Evolutionary conservation across 2,329 filamentous ascomycete genomes (phyloP), one percentile per base, ranked within the genome.

Genomic region (Tolypocladium ovalisporum): DNA sequence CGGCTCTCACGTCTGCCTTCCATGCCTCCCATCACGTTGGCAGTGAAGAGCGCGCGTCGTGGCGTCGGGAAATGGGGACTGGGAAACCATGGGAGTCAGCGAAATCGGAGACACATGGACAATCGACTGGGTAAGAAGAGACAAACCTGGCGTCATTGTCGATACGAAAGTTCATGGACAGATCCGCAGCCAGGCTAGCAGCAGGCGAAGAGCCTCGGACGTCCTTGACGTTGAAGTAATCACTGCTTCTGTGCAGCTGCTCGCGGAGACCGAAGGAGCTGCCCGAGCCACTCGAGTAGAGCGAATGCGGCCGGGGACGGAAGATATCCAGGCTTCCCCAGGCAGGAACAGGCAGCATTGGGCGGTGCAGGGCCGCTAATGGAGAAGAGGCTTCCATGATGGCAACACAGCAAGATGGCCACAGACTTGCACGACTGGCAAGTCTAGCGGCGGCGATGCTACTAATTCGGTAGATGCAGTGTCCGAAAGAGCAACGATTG

Each of bases 151-250:
- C 72, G 57, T 84, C 79, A 60, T 75, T 90, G 73, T 97, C 92
- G 71, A 97, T 89, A 70, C 93, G 89, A 71, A 97, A 96, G 77
- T 97, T 99, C 70, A 96, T 91, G 58, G 92, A 97, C 66, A 97
- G 81, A 74, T 99, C 94, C 61, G 91, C 92, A 47, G 92, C 93
- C 64, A 99, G 78, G 68, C 90, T 96, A 55, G 90, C 86, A 39
- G 91, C 92, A 7, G 94, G 94, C 57, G 94, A 99, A 24, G 92
- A 96, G 54, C 90, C 90, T 64, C 85, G 84, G 66, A 90, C 78
- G 55, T 87, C 82, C 69, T 89, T 91, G 66, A 88, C 73, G 66
- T 81, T 86, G 76, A 97, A 96, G 76, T 94, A 96, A 72, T 96
- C 92, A 44, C 75, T 77, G 51, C 79, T 74, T 61, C 80, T 78